Evolutionary conservation across 768 basidiomycete genomes (phyloP).

Genomic region (Leccinum ochraceum): DNA sequence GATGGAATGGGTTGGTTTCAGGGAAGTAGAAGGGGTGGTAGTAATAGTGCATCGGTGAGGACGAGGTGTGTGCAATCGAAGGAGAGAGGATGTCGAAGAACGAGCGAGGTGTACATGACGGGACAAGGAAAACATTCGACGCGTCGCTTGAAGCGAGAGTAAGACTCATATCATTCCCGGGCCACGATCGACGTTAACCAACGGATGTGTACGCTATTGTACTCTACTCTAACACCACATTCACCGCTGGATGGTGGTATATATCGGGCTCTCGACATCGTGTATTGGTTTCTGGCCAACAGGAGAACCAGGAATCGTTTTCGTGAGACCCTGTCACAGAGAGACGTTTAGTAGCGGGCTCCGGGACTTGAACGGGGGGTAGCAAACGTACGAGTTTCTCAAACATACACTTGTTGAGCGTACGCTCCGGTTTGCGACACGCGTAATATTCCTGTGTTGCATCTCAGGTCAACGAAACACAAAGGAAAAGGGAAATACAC

Average conservation of each 20-base stretch:
- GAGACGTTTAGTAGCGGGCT: neutral
- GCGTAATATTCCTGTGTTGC: constrained; percentile 73
- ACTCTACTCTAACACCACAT: constrained; percentile 21
- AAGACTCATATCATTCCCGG: too few relatives aligned
- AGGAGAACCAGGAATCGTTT: constrained; percentile 89
- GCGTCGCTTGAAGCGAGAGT: too few relatives aligned
- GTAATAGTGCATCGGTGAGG: constrained; percentile 8
- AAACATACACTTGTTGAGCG: constrained; percentile 93
- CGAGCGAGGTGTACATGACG: constrained; percentile 24
- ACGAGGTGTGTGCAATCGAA: neutral
- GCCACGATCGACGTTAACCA: too few relatives aligned
- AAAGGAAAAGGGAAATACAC: constrained; percentile 11
- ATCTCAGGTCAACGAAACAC: neutral
- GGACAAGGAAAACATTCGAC: constrained; percentile 32
- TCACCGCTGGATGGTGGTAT: constrained; percentile 83
- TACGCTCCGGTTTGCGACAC: constrained; percentile 87
- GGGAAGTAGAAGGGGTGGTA: constrained; percentile 13
- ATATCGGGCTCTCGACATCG: constrained; percentile 84
- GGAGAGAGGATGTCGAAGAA: neutral
- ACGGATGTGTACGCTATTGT: constrained; percentile 2
- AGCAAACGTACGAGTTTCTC: constrained; percentile 82
- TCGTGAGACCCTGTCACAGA: constrained; percentile 74
- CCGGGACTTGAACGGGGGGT: neutral
- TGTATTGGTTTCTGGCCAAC: constrained; percentile 82
- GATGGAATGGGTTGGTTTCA: constrained; percentile 49